Evolutionary conservation across 1,284 basidiomycete species (phyloP).

Genomic region (Rhodotorula sp.): DNA sequence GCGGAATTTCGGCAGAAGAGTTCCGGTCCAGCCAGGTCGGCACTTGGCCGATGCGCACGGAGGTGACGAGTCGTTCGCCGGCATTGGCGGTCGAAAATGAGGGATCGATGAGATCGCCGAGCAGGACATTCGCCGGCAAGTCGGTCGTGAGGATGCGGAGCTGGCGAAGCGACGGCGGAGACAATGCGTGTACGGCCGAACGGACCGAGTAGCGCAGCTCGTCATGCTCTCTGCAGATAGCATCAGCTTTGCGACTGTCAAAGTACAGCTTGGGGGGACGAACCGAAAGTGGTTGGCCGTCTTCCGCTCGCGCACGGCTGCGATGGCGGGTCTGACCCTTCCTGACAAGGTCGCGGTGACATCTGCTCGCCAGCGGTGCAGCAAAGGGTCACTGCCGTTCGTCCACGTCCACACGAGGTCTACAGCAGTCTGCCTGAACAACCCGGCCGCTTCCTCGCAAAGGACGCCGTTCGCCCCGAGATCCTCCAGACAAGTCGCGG

Average conservation of each 20-base stretch:
- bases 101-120: background rate
- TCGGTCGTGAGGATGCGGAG: conserved; percentile 26
- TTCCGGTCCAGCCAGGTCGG: conserved; percentile 15
- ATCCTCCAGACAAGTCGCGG: conserved; percentile 1
- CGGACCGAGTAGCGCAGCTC: conserved; percentile 38
- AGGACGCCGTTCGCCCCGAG: conserved; percentile 2
- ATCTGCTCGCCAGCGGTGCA: conserved; percentile 10
- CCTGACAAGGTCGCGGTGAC: background rate
- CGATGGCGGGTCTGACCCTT: background rate
- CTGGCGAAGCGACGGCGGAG: background rate
- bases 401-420: conserved; percentile 20
- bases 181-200: conserved; percentile 21
- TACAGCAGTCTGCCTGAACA: background rate
- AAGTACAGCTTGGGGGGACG: background rate
- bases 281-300: conserved; percentile 26
- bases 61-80: background rate
- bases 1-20: background rate
- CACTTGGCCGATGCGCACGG: conserved; percentile 8
- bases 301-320: background rate
- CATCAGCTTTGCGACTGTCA: too few species aligned
- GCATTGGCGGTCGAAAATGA: background rate
- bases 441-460: conserved; percentile 1
- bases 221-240: conserved; percentile 27
- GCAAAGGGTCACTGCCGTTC: conserved; percentile 20
- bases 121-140: conserved; percentile 4